Conservation (phyloP, 2,329 filamentous ascomycete species). For the Epichloe gansuensis region DNA sequence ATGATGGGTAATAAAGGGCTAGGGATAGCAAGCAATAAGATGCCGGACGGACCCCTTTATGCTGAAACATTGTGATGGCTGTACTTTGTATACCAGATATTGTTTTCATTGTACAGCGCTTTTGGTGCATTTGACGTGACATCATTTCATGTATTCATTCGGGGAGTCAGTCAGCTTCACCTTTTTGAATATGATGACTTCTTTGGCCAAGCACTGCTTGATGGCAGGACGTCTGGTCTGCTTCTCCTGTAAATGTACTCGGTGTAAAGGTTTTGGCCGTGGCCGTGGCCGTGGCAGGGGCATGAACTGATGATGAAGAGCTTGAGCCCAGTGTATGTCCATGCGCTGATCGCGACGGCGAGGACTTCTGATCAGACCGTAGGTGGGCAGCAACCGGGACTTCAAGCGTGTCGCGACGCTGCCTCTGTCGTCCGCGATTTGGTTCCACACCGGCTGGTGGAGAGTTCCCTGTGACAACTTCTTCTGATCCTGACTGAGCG, state of each 20-base stretch:
- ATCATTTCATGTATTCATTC: neutral
- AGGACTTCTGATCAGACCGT: neutral
- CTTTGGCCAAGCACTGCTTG: too few relatives aligned
- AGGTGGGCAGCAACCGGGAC: constrained; percentile 5
- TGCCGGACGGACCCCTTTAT: too few relatives aligned
- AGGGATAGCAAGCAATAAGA: too few relatives aligned
- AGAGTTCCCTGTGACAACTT: neutral
- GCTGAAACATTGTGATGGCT: too few relatives aligned
- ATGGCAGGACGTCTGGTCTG: too few relatives aligned
- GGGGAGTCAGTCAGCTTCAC: too few relatives aligned
- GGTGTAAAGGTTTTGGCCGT: neutral
- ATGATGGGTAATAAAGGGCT: too few relatives aligned
- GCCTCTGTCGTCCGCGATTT: constrained; percentile 4
- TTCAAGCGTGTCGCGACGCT: constrained; percentile 9
- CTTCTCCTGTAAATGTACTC: neutral
- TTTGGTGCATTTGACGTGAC: too few relatives aligned
- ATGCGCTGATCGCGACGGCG: neutral
- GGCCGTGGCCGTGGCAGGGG: neutral
- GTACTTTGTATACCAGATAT: too few relatives aligned
- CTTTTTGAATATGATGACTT: too few relatives aligned
- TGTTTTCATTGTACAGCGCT: too few relatives aligned
- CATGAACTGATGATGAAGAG: neutral
- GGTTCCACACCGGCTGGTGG: neutral
- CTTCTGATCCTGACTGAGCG: neutral
- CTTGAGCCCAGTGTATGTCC: neutral